phyloP scores from a whole-genome alignment of 2,329 filamentous ascomycete species.

The Curvularia spicifera region DNA sequence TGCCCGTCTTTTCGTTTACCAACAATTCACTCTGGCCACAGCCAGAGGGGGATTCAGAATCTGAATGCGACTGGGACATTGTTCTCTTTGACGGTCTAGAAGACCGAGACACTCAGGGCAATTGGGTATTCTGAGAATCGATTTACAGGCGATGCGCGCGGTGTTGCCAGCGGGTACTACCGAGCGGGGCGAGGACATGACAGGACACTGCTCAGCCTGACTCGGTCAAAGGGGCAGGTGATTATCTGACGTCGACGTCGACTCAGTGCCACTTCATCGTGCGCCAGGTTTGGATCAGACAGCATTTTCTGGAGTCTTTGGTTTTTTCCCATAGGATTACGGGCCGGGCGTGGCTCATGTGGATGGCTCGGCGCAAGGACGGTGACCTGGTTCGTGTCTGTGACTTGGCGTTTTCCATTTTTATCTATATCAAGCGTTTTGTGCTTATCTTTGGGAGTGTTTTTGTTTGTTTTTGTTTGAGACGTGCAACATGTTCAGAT shows the following conservation, averaged over 20 bases:
- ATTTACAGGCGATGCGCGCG: neutral
- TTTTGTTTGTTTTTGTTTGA: neutral
- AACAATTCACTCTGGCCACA: constrained; percentile 44
- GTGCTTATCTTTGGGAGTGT: neutral
- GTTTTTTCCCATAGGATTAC: constrained; percentile 1
- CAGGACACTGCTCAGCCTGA: neutral
- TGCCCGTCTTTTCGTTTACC: constrained; percentile 46
- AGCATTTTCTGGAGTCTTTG: constrained; percentile 1
- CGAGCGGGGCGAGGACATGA: neutral
- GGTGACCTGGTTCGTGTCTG: neutral
- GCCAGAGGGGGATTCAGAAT: constrained; percentile 19
- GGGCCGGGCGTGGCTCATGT: constrained; percentile 4
- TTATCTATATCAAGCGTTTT: neutral
- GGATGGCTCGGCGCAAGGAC: constrained; percentile 3
- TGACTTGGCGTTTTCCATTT: neutral
- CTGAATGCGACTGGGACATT: constrained; percentile 43
- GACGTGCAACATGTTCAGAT: neutral
- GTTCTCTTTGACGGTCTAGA: constrained; percentile 46
- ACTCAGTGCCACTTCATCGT: constrained; percentile 4
- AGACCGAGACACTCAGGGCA: constrained; percentile 43
- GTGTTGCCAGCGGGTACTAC: neutral
- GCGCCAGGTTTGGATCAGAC: constrained; percentile 12
- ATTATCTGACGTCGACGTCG: neutral
- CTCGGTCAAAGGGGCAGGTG: neutral
- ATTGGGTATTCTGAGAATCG: constrained; percentile 36